Evolutionary conservation across 306 rosid species (phyloP).

Genomic region (Trichosanthes cucumerina): DNA sequence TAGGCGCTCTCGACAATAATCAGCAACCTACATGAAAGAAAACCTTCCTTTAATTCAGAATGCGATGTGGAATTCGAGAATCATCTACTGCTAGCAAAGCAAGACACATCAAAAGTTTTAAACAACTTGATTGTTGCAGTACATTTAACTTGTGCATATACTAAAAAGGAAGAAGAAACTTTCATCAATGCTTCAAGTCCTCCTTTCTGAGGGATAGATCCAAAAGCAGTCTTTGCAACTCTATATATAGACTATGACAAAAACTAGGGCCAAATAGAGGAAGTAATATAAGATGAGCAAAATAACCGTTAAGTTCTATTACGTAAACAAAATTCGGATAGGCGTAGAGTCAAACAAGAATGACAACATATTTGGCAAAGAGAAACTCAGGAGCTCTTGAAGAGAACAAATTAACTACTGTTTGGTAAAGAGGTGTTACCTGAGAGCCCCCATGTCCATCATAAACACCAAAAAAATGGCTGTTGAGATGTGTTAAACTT

Average conservation of each 20-base stretch:
- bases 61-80: neutral
- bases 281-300: neutral
- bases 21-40: conserved; percentile 35
- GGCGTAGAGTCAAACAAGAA: neutral
- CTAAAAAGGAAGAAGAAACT: neutral
- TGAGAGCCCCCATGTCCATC: conserved; percentile 65
- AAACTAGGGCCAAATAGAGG: neutral
- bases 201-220: neutral
- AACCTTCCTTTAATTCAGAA: conserved; percentile 9
- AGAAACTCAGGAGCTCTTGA: neutral
- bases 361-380: neutral
- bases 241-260: neutral
- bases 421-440: conserved; percentile 20
- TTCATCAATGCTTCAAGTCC: neutral
- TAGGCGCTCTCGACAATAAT: conserved; percentile 39
- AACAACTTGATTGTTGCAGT: conserved; percentile 1
- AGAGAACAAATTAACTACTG: neutral
- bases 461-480: conserved; percentile 49
- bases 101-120: neutral
- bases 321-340: neutral
- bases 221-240: neutral
- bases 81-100: neutral
- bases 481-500: conserved; percentile 33
- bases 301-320: neutral
- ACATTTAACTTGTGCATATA: neutral